Evolutionary conservation across 305 asterid species (phyloP).

Genomic region (Andrographis paniculata): DNA sequence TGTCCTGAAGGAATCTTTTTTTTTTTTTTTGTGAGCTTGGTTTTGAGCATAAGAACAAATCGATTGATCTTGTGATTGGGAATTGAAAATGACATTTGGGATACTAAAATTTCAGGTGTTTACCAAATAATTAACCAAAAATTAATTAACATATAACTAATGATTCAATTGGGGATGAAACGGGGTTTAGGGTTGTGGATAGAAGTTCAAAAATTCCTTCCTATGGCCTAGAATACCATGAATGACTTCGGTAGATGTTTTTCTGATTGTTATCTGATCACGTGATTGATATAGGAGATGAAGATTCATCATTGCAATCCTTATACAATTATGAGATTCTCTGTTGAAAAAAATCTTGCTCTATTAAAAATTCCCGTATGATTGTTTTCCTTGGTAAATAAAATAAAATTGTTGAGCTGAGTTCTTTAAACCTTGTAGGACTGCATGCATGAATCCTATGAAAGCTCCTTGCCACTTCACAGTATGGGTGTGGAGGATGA

Average conservation of each 20-base stretch:
- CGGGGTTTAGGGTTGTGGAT: not conserved
- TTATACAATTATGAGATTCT: conserved; percentile 1
- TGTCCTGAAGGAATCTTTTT: too few relatives aligned
- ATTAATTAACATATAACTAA: not conserved
- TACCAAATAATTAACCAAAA: not conserved
- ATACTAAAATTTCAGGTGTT: too few relatives aligned
- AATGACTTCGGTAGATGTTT: not conserved
- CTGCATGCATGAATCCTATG: conserved; percentile 73
- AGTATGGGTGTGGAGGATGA: conserved; percentile 73
- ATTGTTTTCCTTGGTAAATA: not conserved
- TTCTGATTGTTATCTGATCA: not conserved
- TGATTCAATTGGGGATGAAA: not conserved
- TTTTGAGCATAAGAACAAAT: not conserved
- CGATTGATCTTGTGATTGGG: not conserved
- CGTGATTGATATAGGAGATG: conserved; percentile 1
- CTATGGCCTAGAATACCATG: not conserved
- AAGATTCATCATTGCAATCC: not conserved
- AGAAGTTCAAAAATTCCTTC: not conserved
- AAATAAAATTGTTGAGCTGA: conserved; percentile 3
- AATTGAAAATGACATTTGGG: too few relatives aligned
- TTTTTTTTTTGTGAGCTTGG: not conserved
- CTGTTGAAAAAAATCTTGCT: not conserved
- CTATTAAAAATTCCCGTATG: not conserved
- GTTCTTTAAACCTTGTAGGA: conserved; percentile 40
- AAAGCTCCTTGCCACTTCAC: conserved; percentile 67